Percentiles rank a stretch among this genome's conserved stretches.
Conservation (phyloP, 163 green algal species). For the Prototheca cutis region DNA sequence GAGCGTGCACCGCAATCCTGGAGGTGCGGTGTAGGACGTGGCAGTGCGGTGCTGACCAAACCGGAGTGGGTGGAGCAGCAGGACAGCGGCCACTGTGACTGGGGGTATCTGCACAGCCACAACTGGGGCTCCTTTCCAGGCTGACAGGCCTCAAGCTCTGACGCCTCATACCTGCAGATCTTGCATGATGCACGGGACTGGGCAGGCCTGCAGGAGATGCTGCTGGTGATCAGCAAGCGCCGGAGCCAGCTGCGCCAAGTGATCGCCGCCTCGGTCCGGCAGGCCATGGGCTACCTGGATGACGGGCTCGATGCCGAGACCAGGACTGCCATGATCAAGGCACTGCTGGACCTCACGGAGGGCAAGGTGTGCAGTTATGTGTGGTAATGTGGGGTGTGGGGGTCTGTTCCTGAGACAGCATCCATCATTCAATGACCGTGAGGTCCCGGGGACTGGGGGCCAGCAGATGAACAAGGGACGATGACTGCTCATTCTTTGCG, state of each 20-base stretch:
- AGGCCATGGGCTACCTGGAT: conserved; percentile 81
- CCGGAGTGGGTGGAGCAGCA: too few relatives aligned
- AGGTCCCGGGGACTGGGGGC: too few relatives aligned
- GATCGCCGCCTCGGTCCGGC: conserved; percentile 80
- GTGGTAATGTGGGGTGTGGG: too few relatives aligned
- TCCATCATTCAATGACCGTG: too few relatives aligned
- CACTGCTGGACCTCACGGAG: conserved; percentile 79
- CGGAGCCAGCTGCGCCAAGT: conserved; percentile 90
- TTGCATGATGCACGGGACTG: conserved; percentile 62
- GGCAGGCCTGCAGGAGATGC: conserved; percentile 85
- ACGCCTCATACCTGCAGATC: conserved; percentile 15
- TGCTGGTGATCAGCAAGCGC: conserved; percentile 89
- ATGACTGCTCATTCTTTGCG: too few relatives aligned
- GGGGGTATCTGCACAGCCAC: too few relatives aligned
- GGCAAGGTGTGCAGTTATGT: conserved; percentile 63
- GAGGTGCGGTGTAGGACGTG: conserved; percentile 50
- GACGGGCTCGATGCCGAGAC: conserved; percentile 51
- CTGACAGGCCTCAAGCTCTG: too few relatives aligned
- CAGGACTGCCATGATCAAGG: conserved; percentile 85
- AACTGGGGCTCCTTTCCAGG: too few relatives aligned
- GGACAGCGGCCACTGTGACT: too few relatives aligned
- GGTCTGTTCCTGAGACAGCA: too few relatives aligned
- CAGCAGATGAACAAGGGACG: too few relatives aligned
- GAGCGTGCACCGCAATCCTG: conserved; percentile 70
- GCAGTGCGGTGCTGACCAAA: too few relatives aligned